Base-by-base conservation (phyloP, 257 asterid genomes). In the Lithospermum erythrorhizon region DNA sequence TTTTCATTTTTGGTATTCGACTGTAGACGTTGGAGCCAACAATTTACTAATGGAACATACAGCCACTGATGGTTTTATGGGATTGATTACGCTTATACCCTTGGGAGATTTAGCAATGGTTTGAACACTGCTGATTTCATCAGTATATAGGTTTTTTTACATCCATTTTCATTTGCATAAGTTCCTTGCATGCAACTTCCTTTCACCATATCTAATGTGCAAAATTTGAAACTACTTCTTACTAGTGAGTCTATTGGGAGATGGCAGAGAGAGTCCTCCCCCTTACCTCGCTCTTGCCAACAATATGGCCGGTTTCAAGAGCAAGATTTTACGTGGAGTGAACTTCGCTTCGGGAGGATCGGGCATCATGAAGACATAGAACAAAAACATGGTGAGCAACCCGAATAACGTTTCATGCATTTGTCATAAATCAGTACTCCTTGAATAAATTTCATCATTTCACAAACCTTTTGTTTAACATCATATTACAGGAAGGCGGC, bases 301-400 rank as follows among this genome's bases (percentile, higher is more conserved):
- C 22, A 58, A 69, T 7, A 63, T 32, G 23, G 53, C 82, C 21
- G 59, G 57, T 27, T 72, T 71, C 64, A 69, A 56, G 32, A 63
- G 70, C 55, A 52, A 69, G 17, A 61, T 79, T 45, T 17, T 11
- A 10, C 58, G 53, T 41, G 93, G 88, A 20, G 93, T 61, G 17
- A 84, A 76, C 64, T 84, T 84, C 65, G 93, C 88, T 55, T 81
- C 93, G 0, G 93, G 81, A 25, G 91, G 91, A 10, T 58, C 87
- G 37, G 87, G 83, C 20, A 73, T 81, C 76, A 76, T 13, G 67
- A 67, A 53, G 7, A 5, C 8, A 83, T 84, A 37, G 83, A 81
- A 27, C 21, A 1, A 18, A 0, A 27, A 0, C 59, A 59, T 70
- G 65, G 75, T 70, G 30, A 70, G 75, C 24, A 20, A 19, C 55